Conservation (phyloP, 2,329 filamentous ascomycete genomes). For the Parastagonospora avenae region DNA sequence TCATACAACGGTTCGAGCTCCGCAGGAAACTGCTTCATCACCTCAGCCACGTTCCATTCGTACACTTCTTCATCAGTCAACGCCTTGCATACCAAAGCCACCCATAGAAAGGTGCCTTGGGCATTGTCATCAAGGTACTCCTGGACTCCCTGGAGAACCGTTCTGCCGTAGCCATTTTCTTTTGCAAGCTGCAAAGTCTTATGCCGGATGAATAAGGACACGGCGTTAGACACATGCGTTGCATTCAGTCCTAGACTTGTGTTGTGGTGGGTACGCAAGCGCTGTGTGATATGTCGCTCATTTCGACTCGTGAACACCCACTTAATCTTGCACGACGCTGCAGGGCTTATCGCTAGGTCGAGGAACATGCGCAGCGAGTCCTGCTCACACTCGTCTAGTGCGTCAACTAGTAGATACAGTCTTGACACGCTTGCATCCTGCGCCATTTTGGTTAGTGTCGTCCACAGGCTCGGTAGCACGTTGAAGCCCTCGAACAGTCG, state of each 20-base stretch:
- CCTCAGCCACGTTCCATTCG: neutral
- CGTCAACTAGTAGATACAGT: slow-evolving; percentile 11
- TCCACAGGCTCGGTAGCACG: neutral
- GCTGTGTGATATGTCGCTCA: slow-evolving; percentile 34
- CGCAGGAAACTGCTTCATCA: slow-evolving; percentile 23
- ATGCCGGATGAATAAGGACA: slow-evolving; percentile 45
- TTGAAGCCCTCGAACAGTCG: neutral
- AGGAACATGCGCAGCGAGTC: slow-evolving; percentile 4
- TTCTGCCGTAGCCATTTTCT: slow-evolving; percentile 41
- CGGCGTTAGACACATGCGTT: slow-evolving; percentile 39
- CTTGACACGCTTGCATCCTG: slow-evolving; percentile 28
- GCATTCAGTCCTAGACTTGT: slow-evolving; percentile 33
- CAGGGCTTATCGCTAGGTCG: neutral
- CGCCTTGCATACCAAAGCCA: slow-evolving; percentile 23
- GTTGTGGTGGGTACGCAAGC: slow-evolving; percentile 11
- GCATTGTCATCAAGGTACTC: slow-evolving; percentile 30
- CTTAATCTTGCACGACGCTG: slow-evolving; percentile 9
- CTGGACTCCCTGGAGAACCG: slow-evolving; percentile 27
- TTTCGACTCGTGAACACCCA: slow-evolving; percentile 23
- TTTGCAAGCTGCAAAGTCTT: slow-evolving; percentile 39
- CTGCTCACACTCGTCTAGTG: slow-evolving; percentile 13
- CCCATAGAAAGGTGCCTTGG: slow-evolving; percentile 44
- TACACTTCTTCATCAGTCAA: slow-evolving; percentile 35
- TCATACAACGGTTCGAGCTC: slow-evolving; percentile 47
- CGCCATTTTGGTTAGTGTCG: slow-evolving; percentile 44